Conservation (phyloP, 1,284 basidiomycete genomes). For the Ganoderma boninense region DNA sequence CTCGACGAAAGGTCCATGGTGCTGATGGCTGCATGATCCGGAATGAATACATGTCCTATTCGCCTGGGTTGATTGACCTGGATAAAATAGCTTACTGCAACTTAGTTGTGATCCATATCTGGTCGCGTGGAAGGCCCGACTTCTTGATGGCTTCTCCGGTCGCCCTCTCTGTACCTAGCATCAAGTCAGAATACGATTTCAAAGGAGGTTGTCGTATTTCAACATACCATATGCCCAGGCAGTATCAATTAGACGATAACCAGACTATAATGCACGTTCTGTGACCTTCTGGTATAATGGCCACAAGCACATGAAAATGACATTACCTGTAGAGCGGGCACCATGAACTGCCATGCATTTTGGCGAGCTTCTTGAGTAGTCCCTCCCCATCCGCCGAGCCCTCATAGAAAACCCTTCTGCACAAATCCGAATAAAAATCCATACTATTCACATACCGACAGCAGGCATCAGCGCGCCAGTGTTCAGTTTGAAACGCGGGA, state of each 20-base stretch:
- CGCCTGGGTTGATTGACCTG: fast-evolving
- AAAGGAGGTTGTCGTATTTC: not conserved
- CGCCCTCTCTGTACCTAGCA: conserved; percentile 47
- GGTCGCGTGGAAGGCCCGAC: conserved; percentile 49
- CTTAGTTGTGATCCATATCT: conserved; percentile 57
- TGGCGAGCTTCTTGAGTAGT: conserved; percentile 34
- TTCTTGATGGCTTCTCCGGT: conserved; percentile 52
- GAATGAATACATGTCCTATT: not conserved
- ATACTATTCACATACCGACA: conserved; percentile 32
- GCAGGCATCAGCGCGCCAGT: conserved; percentile 41
- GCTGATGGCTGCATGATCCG: conserved; percentile 14
- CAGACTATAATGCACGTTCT: conserved; percentile 30
- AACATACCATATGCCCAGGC: conserved; percentile 41
- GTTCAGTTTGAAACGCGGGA: conserved; percentile 41
- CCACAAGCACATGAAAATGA: not conserved
- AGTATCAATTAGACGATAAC: conserved; percentile 43
- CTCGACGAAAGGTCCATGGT: conserved; percentile 33
- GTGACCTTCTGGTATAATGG: not conserved
- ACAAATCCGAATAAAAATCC: not conserved
- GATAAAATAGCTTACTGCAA: conserved; percentile 33
- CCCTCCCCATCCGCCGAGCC: conserved; percentile 43
- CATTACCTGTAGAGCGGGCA: conserved; percentile 38
- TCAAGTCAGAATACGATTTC: not conserved
- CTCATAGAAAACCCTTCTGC: conserved; percentile 19
- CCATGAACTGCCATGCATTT: conserved; percentile 36